Percentiles rank a stretch among this genome's conserved stretches.
Conservation (phyloP, 257 asterid species). For the Schizonepeta tenuifolia region DNA sequence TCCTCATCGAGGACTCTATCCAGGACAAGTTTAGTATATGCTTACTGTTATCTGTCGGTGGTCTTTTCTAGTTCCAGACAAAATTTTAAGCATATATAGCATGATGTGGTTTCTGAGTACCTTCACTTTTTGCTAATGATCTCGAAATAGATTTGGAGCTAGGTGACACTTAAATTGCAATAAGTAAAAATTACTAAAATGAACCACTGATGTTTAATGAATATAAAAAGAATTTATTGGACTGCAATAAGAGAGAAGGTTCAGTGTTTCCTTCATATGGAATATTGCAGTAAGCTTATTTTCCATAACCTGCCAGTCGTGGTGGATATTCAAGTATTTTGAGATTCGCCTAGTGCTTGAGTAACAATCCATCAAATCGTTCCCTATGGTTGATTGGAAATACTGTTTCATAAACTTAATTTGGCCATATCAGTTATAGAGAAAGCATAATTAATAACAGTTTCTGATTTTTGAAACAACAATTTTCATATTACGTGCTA, state of each 20-base stretch:
- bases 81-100: background rate
- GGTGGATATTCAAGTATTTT: background rate
- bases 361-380: background rate
- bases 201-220: background rate
- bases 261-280: background rate
- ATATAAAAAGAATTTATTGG: background rate
- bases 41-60: background rate
- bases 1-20: background rate
- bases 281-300: background rate
- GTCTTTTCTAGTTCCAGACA: slow-evolving; percentile 4
- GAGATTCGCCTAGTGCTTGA: background rate
- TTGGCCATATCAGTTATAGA: background rate
- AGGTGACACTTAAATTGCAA: background rate
- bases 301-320: background rate
- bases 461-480: background rate
- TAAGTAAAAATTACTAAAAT: background rate
- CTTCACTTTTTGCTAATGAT: background rate
- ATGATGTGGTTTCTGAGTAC: background rate
- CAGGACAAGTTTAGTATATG: background rate
- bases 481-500: background rate
- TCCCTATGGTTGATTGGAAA: background rate
- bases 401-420: background rate
- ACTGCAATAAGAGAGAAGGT: background rate
- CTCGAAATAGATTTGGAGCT: background rate
- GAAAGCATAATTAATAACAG: background rate